These are phyloP conservation scores for Colletotrichum trifolii DNA, from an alignment of 2,329 filamentous ascomycete genomes.

Conservation along the genomic window DNA sequence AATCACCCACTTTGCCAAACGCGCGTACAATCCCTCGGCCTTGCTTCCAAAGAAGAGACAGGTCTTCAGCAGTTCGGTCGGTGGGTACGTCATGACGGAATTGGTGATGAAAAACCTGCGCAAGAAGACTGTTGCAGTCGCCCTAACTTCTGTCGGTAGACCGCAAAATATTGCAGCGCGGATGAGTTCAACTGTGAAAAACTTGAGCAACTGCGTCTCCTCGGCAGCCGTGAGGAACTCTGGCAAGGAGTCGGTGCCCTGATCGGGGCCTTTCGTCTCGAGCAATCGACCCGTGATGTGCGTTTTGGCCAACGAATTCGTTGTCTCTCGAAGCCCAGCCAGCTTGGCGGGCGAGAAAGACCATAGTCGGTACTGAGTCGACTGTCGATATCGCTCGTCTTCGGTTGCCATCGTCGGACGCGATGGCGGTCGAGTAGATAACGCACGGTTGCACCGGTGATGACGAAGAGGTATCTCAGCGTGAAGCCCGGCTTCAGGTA, in stretches of 20 bases:
- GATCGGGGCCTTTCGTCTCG: conserved; percentile 45
- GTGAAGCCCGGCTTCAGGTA: no score
- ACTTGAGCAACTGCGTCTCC: conserved; percentile 83
- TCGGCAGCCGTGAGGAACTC: conserved; percentile 86
- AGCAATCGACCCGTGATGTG: conserved; percentile 70
- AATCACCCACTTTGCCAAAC: conserved; percentile 54
- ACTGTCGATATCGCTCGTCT: conserved; percentile 90
- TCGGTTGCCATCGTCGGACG: conserved; percentile 75
- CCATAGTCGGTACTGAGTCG: conserved; percentile 92
- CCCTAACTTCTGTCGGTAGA: conserved; percentile 55
- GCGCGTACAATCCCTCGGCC: conserved; percentile 85
- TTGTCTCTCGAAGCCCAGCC: conserved; percentile 76
- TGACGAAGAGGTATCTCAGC: no score
- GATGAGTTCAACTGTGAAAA: conserved; percentile 74
- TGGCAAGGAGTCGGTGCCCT: conserved; percentile 58
- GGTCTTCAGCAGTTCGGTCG: conserved; percentile 87
- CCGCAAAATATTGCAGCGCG: conserved; percentile 66
- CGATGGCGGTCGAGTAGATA: no score
- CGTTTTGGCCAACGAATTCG: conserved; percentile 77
- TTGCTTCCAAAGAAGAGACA: conserved; percentile 95
- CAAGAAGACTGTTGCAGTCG: conserved; percentile 89
- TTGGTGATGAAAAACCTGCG: conserved; percentile 96
- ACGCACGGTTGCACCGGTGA: no score
- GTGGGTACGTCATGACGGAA: conserved; percentile 95
- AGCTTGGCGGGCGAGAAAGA: conserved; percentile 85